Evolutionary conservation across 768 basidiomycete species (phyloP), one percentile per base, ranked within the genome.

Genomic region (Dioszegia aurantiaca): DNA sequence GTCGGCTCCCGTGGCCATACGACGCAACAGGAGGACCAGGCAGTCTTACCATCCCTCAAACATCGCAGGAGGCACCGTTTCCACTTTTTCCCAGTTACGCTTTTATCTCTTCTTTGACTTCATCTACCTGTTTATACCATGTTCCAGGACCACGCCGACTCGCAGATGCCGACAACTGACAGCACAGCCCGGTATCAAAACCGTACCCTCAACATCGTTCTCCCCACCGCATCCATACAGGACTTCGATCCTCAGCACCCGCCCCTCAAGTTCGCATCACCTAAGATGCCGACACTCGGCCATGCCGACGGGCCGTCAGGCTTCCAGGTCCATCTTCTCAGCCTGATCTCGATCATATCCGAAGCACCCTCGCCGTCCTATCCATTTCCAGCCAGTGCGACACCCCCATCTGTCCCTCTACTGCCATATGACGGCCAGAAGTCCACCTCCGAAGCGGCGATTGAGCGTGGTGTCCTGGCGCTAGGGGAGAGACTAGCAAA

Each of bases 311-410:
- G 10, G 4, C 27, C 51, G 19, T 53, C 55, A 24, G 21, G 30
- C 12, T 73, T 70, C 56, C 51, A 73, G 45, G 23, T 62, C 1
- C 68, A 73, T 42, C 40, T 69, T 33, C 57, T 73, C 1, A 23
- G 54, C 8, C 61, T 73, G n/a, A 46, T 73, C 9, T 64, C 68
- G 1, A n/a, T 46, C 2, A 68, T 73, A 30, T 64, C 64, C 1
- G 60, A 62, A 28, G 66, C 64, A 16, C 68, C 71, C 1, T 73
- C 71, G 0, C 68, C 71, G 1, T 65, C 71, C 10, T 73, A 60
- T 47, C 71, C 71, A 0, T 73, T 73, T 45, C 70, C 70, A 1
- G 30, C 59, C 2, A 60, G 61, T 17, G 8, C 33, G 4, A 28
- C 53, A 11, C 36, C 33, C 17, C 51, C 36, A 16, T n/a, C 37